Percentiles rank a stretch among this genome's conserved stretches.
Evolutionary conservation across 2,329 filamentous ascomycete species (phyloP).

Genomic region (Fusarium dimerum): DNA sequence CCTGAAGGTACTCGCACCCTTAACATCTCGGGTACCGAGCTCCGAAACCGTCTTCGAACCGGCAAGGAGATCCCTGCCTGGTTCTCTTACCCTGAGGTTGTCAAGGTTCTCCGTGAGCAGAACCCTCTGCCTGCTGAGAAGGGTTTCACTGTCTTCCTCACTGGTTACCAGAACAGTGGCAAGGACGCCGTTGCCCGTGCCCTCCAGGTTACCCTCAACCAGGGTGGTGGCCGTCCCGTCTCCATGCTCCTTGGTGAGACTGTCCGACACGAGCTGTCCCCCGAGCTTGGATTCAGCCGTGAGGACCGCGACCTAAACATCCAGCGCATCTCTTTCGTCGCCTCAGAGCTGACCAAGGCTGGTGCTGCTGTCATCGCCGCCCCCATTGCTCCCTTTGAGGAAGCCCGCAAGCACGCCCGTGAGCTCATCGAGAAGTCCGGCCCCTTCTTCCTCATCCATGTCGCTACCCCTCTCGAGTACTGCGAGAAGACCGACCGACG

Average conservation of each 20-base stretch:
- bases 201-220: slow-evolving; percentile 94
- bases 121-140: slow-evolving; percentile 89
- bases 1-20: slow-evolving; percentile 79
- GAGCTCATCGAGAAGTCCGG: slow-evolving; percentile 87
- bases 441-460: slow-evolving; percentile 93
- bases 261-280: slow-evolving; percentile 87
- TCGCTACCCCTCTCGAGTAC: slow-evolving; percentile 88
- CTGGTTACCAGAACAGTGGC: slow-evolving; percentile 93
- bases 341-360: slow-evolving; percentile 88
- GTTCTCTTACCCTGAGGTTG: slow-evolving; percentile 99
- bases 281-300: slow-evolving; percentile 91
- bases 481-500: slow-evolving; percentile 94
- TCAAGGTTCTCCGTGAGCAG: slow-evolving; percentile 92
- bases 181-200: slow-evolving; percentile 97
- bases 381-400: slow-evolving; percentile 91
- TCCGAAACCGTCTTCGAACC: slow-evolving; percentile 85
- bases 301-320: slow-evolving; percentile 96
- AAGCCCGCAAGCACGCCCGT: slow-evolving; percentile 72
- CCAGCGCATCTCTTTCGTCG: slow-evolving; percentile 93
- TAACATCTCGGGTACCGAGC: slow-evolving; percentile 86
- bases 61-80: slow-evolving; percentile 96
- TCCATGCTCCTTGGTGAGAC: slow-evolving; percentile 95
- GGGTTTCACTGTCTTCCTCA: slow-evolving; percentile 98
- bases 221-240: slow-evolving; percentile 93
- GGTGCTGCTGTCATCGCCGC: slow-evolving; percentile 95